These are phyloP conservation scores for Lachancea nothofagi DNA, from an alignment of 805 yeast genomes.

Conservation along the genomic window DNA sequence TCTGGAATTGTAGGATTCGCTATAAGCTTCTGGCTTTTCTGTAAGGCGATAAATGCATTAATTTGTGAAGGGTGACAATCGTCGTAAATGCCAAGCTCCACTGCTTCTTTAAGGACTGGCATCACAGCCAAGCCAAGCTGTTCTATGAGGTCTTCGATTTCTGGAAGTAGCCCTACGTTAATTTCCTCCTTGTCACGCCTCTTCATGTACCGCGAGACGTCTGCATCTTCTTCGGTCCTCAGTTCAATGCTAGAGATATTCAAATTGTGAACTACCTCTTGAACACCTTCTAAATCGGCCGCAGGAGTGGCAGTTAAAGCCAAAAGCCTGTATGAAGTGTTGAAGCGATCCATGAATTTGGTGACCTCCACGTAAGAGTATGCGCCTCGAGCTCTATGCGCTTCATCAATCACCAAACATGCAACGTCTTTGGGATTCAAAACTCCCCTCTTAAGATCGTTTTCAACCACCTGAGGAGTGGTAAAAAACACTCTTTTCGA, in stretches of 20 bases:
- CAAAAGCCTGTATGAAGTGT: constrained; percentile 62
- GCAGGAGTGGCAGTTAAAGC: constrained; percentile 98
- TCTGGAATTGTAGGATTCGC: constrained; percentile 52
- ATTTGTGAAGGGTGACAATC: constrained; percentile 61
- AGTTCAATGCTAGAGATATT: constrained; percentile 73
- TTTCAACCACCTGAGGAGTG: constrained; percentile 94
- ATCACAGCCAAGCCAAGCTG: constrained; percentile 56
- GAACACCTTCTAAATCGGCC: constrained; percentile 79
- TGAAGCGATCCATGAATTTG: constrained; percentile 54
- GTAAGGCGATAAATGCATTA: constrained; percentile 66
- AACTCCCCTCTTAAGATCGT: constrained; percentile 71
- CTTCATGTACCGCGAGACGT: constrained; percentile 75
- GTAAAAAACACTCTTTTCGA: constrained; percentile 78
- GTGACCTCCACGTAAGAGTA: constrained; percentile 88
- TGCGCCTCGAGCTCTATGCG: constrained; percentile 88
- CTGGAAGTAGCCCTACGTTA: constrained; percentile 47
- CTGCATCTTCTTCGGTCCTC: constrained; percentile 78
- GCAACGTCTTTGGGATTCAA: constrained; percentile 71
- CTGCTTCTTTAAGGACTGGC: constrained; percentile 61
- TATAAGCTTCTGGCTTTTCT: constrained; percentile 54
- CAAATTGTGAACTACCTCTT: constrained; percentile 71
- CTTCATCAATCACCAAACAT: constrained; percentile 86
- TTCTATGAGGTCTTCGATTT: constrained; percentile 51
- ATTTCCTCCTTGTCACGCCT: constrained; percentile 55
- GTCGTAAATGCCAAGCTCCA: constrained; percentile 56